These are phyloP conservation scores for Fusarium sarcochroum DNA, from an alignment of 2,329 filamentous ascomycete genomes.

Conservation along the genomic window DNA sequence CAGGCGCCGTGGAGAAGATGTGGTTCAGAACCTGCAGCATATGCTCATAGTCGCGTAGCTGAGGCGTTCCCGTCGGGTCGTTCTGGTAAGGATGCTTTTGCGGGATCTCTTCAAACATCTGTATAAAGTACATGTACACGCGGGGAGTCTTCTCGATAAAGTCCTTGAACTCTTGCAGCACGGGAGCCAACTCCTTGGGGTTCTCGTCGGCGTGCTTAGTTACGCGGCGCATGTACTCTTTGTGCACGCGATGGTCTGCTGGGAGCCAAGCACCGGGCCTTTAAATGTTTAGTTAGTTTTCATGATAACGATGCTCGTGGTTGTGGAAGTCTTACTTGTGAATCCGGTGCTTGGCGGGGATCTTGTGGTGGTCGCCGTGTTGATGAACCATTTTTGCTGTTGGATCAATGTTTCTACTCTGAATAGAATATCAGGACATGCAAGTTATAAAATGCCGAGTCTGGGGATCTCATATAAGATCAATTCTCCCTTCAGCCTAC, in stretches of 20 bases:
- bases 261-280: constrained; percentile 74
- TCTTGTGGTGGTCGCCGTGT: constrained; percentile 65
- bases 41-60: constrained; percentile 76
- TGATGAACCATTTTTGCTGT: constrained; percentile 62
- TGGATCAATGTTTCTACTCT: background rate
- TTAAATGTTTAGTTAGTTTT: constrained; percentile 43
- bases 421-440: background rate
- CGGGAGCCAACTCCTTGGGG: constrained; percentile 67
- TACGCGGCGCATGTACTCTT: constrained; percentile 72
- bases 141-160: constrained; percentile 75
- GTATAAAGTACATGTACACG: constrained; percentile 75
- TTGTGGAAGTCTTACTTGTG: constrained; percentile 57
- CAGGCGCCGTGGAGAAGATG: constrained; percentile 64
- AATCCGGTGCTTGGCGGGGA: constrained; percentile 63
- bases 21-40: constrained; percentile 78
- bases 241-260: constrained; percentile 72
- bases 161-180: constrained; percentile 73
- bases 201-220: constrained; percentile 68
- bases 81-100: constrained; percentile 69
- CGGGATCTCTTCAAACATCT: constrained; percentile 79
- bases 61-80: constrained; percentile 72
- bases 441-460: background rate
- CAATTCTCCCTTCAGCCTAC: constrained; percentile 17
- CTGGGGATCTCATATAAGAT: constrained; percentile 4
- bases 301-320: background rate